phyloP scores from a whole-genome alignment of 2,329 filamentous ascomycete species.

The Alternaria sp. region DNA sequence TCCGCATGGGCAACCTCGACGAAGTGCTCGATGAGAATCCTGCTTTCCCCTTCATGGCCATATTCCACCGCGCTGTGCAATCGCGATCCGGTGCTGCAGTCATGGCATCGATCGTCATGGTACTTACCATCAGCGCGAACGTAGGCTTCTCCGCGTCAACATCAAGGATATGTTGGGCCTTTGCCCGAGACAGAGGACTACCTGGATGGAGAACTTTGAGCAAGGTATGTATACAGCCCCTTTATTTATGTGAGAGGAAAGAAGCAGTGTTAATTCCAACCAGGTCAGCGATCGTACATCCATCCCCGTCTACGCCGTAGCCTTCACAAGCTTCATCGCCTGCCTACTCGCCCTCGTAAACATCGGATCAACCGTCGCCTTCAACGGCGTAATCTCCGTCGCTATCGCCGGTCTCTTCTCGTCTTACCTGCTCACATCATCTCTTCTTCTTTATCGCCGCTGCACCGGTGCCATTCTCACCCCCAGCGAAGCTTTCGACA shows the following conservation, averaged over 20 bases:
- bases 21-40: conserved; percentile 44
- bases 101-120: conserved; percentile 48
- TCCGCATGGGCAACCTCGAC: conserved; percentile 47
- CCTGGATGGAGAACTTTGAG: conserved; percentile 45
- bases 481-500: conserved; percentile 9
- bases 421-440: conserved; percentile 35
- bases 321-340: conserved; percentile 46
- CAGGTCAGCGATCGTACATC: conserved; percentile 33
- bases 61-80: conserved; percentile 50
- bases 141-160: conserved; percentile 49
- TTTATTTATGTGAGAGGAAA: neutral
- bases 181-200: conserved; percentile 52
- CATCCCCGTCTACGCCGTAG: conserved; percentile 48
- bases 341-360: conserved; percentile 58
- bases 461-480: conserved; percentile 29
- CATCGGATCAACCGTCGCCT: conserved; percentile 50
- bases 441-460: conserved; percentile 38
- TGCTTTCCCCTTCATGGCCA: conserved; percentile 57
- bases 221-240: conserved; percentile 15
- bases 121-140: conserved; percentile 46
- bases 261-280: conserved; percentile 8
- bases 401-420: conserved; percentile 37
- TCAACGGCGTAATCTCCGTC: conserved; percentile 41
- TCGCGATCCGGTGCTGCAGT: conserved; percentile 53
- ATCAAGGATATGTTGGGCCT: conserved; percentile 51